Evolutionary conservation across 2,329 filamentous ascomycete species (phyloP), one percentile per base, ranked within the genome.

Genomic region (Septoria linicola): DNA sequence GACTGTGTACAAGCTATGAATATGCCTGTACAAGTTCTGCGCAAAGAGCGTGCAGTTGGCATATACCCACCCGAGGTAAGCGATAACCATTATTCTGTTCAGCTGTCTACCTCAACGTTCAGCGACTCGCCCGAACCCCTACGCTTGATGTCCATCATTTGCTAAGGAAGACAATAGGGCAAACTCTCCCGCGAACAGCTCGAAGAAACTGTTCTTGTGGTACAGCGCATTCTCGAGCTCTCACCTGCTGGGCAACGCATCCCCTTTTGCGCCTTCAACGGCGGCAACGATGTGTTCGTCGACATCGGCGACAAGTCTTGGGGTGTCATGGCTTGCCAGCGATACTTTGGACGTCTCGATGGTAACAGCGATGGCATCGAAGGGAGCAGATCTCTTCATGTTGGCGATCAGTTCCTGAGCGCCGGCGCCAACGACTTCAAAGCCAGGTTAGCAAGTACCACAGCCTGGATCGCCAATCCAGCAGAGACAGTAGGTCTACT

Each of bases 231-330:
- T 41, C 79, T 99, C 3, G 92, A 97, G 71, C 81, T 91, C 62
- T 88, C 85, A 34, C 74, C 80, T 1, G 86, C 86, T 23, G 87
- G 86, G 1, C 71, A 75, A 35, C 69, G 79, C 58, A 63, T 99
- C 25, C 93, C 93, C 0, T 99, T 97, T 67, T 99, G 93, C 68
- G 93, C 93, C 17, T 99, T 99, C 76, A 99, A 99, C 70, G 93
- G 92, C 47, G 93, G 93, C 8, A 92, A 93, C 56, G 93, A 99
- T 69, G 90, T 97, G 35, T 99, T 99, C 71, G 91, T 99, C 47
- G 93, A 99, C 69, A 96, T 99, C 65, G 93, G 93, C 49, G 93
- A 99, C 73, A 99, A 99, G 74, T 90, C 86, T 46, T 95, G 91
- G 87, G 93, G 93, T 58, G 93, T 99, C 2, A 80, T 88, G 27